Evolutionary conservation across 2,329 filamentous ascomycete genomes (phyloP), one percentile per base, ranked within the genome.

Genomic region (Zymoseptoria pseudotritici): DNA sequence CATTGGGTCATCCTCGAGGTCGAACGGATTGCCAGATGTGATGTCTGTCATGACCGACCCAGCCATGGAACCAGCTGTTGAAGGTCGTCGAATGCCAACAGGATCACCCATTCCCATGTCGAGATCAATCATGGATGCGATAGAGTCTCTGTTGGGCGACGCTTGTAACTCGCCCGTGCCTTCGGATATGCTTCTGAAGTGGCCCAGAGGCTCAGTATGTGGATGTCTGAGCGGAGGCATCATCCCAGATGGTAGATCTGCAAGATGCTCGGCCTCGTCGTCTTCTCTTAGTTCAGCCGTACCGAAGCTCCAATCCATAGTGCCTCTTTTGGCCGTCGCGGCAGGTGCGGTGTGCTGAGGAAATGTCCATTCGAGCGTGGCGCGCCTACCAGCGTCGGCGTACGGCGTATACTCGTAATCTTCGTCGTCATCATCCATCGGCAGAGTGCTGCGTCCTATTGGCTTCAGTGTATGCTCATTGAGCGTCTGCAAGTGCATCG

Each of bases 321-420:
- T 79, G 42, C 73, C 72, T 17, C 77, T 73, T 59, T 77, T 78
- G 7, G 71, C 66, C 61, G 64, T 61, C 63, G 61, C 59, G 56
- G 63, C 64, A 22, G 69, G 55, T 1, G 70, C 72, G 72, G 76
- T 77, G 13, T 19, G 24, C 46, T 51, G 42, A 7, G 80, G 80
- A 62, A 83, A 83, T 11, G 78, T 82, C 82, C 82, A 85, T 36
- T 82, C 80, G 72, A 79, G 79, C 0, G 78, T 80, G 5, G 72
- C 73, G 36, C 77, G 74, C 69, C 76, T 69, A 70, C 62, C 55
- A 50, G 67, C 65, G 8, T 75, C 76, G 46, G 72, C 74, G 55
- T 70, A 68, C 13, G 66, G 55, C 22, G 57, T 58, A 54, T 69
- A 71, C 9, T 72, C 63, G 51, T 73, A 74, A n/a, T 71, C 68